phyloP scores from a whole-genome alignment of 2,329 filamentous ascomycete species.

The Penicillium sp. region DNA sequence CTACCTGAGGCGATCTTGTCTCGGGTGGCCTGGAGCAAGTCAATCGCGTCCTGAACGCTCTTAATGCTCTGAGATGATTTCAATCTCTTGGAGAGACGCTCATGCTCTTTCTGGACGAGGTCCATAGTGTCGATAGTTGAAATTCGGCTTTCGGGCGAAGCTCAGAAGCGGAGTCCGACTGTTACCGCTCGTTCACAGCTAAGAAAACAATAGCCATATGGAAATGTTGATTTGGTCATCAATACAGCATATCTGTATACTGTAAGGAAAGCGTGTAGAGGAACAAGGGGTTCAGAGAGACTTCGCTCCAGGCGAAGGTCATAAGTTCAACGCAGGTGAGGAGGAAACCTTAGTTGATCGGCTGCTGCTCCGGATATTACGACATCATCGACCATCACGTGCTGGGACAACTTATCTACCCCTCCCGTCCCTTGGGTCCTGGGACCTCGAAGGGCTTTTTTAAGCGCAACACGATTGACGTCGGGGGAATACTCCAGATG shows the following conservation, averaged over 20 bases:
- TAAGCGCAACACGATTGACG: not conserved
- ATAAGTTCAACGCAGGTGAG: not conserved
- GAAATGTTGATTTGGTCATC: not conserved
- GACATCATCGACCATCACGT: conserved; percentile 20
- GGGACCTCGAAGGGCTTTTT: not conserved
- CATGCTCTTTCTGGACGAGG: conserved; percentile 73
- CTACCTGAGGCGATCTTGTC: conserved; percentile 74
- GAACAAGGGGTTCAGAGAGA: not conserved
- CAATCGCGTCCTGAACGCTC: conserved; percentile 83
- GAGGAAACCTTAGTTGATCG: not conserved
- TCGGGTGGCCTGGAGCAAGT: conserved; percentile 73
- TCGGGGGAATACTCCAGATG: not conserved
- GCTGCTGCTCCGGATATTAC: conserved; percentile 14
- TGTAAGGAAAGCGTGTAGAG: not conserved
- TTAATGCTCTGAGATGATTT: conserved; percentile 73
- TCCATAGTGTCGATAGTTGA: conserved; percentile 55
- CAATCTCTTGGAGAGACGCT: conserved; percentile 70
- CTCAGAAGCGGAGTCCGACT: conserved; percentile 33
- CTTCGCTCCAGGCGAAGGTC: not conserved
- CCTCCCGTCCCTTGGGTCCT: not conserved
- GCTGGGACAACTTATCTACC: conserved; percentile 1
- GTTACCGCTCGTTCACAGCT: conserved; percentile 33
- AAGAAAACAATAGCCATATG: conserved; percentile 32
- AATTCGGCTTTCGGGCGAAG: not conserved
- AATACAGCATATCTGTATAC: not conserved